Percentiles rank a stretch among this genome's conserved stretches.
phyloP scores from a whole-genome alignment of 148 eudicot species.

The Polygonum maritimum region DNA sequence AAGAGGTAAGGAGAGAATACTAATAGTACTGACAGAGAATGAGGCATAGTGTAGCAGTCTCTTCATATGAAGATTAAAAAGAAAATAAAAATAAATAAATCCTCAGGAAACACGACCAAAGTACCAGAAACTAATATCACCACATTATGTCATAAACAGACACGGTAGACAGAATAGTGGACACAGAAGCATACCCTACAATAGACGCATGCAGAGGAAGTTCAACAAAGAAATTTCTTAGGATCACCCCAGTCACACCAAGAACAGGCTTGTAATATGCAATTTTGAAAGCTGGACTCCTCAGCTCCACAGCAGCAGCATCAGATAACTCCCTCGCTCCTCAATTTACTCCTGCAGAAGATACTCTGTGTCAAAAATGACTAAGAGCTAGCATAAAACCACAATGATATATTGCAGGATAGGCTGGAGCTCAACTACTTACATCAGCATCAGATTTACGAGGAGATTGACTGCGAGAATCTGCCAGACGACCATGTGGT shows the following conservation, averaged over 20 bases:
- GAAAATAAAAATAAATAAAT: background rate
- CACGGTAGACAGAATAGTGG: background rate
- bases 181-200: slow-evolving; percentile 7
- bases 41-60: background rate
- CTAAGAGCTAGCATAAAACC: background rate
- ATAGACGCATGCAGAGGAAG: background rate
- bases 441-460: slow-evolving; percentile 79
- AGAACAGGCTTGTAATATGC: slow-evolving; percentile 3
- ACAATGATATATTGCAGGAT: background rate
- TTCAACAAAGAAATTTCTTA: slow-evolving; percentile 5
- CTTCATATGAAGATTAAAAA: background rate
- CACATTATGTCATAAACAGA: background rate
- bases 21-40: background rate
- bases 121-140: background rate
- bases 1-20: background rate
- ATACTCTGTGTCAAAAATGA: background rate
- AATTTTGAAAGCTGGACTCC: background rate
- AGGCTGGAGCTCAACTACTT: slow-evolving; percentile 21
- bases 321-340: background rate
- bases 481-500: slow-evolving; percentile 34
- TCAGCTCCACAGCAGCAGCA: background rate
- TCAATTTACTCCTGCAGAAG: slow-evolving; percentile 11
- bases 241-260: slow-evolving; percentile 6
- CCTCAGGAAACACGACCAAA: background rate
- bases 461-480: slow-evolving; percentile 79